These are phyloP conservation scores for Hypsizygus marmoreus DNA, from an alignment of 768 basidiomycete genomes.

Conservation along the genomic window DNA sequence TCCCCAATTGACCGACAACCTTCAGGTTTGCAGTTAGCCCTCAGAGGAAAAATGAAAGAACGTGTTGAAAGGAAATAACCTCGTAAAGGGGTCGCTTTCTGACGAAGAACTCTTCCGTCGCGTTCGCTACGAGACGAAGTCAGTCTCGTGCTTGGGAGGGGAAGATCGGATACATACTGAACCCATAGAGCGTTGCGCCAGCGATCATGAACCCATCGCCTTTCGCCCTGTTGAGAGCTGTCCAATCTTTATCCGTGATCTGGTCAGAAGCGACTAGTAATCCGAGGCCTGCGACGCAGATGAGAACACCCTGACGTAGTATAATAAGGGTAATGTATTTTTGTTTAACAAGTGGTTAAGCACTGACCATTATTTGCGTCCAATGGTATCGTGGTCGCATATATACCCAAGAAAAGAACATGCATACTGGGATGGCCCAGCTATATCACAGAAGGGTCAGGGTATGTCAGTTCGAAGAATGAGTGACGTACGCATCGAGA, in stretches of 20 bases:
- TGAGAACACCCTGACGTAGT: conserved; percentile 59
- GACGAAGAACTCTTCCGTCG: conserved; percentile 88
- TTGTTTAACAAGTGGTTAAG: not conserved
- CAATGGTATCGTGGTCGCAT: conserved; percentile 80
- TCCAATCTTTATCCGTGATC: conserved; percentile 75
- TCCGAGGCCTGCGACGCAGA: conserved; percentile 77
- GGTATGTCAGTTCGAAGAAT: not conserved
- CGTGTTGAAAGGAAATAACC: conserved; percentile 26
- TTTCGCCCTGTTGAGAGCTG: conserved; percentile 64
- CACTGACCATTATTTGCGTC: conserved; percentile 74
- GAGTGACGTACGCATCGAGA: conserved; percentile 70
- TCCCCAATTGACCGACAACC: conserved; percentile 84
- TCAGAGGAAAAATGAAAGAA: not conserved
- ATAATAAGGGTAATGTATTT: not conserved
- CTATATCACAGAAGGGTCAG: conserved; percentile 33
- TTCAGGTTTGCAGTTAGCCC: conserved; percentile 19
- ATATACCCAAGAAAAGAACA: conserved; percentile 83
- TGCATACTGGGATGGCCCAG: conserved; percentile 88
- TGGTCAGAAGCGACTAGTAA: conserved; percentile 80
- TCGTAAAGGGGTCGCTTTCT: conserved; percentile 80
- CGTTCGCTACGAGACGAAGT: conserved; percentile 58
- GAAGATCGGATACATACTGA: conserved; percentile 54
- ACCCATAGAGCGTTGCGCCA: conserved; percentile 84
- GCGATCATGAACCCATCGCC: conserved; percentile 88
- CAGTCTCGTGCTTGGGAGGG: not conserved